phyloP scores from a whole-genome alignment of 176 grass and related monocot species.

The Puccinellia tenuiflora region DNA sequence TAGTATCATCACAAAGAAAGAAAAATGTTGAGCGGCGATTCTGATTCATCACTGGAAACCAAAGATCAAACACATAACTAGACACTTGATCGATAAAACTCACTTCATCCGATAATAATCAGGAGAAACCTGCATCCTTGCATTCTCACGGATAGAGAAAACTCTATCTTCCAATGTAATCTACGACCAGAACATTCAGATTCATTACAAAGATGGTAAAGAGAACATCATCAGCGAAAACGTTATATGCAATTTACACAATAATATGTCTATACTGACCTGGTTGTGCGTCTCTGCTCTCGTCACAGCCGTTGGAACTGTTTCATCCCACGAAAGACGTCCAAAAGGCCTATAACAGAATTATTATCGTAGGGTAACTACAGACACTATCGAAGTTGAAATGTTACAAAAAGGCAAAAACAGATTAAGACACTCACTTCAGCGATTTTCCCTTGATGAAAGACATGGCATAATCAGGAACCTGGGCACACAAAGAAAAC shows the following conservation, averaged over 20 bases:
- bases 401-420: neutral
- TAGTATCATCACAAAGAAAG: neutral
- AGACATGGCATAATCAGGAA: conserved; percentile 76
- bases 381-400: neutral
- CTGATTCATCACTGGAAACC: neutral
- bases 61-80: neutral
- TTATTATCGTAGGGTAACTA: neutral
- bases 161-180: conserved; percentile 64
- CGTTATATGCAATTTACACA: neutral
- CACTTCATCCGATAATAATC: conserved; percentile 71
- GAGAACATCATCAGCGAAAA: neutral
- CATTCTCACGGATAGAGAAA: conserved; percentile 64
- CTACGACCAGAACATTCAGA: conserved; percentile 8
- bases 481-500: conserved; percentile 19
- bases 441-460: conserved; percentile 53
- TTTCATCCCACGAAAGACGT: conserved; percentile 83
- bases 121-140: conserved; percentile 65
- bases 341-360: conserved; percentile 62
- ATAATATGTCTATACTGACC: neutral
- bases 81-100: neutral
- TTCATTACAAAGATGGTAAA: neutral
- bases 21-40: neutral
- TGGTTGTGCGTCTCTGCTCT: conserved; percentile 74
- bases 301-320: conserved; percentile 77
- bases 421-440: conserved; percentile 37